Evolutionary conservation across 2,329 filamentous ascomycete genomes (phyloP).

Genomic region (Herpotrichia juniperi): DNA sequence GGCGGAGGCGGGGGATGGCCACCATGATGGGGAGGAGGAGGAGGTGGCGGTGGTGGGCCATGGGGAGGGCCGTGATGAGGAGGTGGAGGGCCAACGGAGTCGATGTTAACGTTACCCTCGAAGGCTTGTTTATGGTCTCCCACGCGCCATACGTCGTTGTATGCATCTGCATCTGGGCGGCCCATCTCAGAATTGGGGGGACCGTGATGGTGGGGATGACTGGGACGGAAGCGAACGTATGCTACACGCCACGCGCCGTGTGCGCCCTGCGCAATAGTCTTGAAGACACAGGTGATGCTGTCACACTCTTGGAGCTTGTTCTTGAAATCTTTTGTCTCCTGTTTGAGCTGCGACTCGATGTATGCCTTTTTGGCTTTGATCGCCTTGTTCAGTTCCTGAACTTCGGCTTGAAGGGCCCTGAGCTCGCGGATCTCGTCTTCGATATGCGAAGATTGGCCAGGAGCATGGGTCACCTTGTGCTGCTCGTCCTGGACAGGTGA

Average conservation of each 20-base stretch:
- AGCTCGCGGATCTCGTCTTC: slow-evolving; percentile 51
- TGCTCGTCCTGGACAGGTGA: slow-evolving; percentile 8
- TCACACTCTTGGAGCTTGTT: slow-evolving; percentile 51
- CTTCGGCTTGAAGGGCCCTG: slow-evolving; percentile 45
- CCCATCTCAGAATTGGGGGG: slow-evolving; percentile 28
- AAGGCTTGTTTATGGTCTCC: slow-evolving; percentile 19
- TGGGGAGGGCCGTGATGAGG: not conserved
- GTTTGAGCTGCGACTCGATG: slow-evolving; percentile 37
- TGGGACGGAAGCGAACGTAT: slow-evolving; percentile 35
- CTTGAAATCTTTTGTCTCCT: slow-evolving; percentile 39
- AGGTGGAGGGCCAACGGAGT: not conserved
- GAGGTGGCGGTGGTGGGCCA: slow-evolving; percentile 16
- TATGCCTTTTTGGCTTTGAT: slow-evolving; percentile 43
- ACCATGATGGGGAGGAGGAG: slow-evolving; percentile 1
- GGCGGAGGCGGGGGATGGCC: slow-evolving; percentile 1
- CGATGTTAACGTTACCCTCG: slow-evolving; percentile 14
- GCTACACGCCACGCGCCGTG: slow-evolving; percentile 40
- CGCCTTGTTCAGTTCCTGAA: slow-evolving; percentile 44
- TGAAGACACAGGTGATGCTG: slow-evolving; percentile 50
- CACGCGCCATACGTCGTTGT: slow-evolving; percentile 23
- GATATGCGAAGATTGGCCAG: slow-evolving; percentile 23
- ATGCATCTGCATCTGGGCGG: slow-evolving; percentile 28
- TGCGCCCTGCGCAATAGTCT: slow-evolving; percentile 45
- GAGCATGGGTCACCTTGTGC: slow-evolving; percentile 8
- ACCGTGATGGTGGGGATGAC: slow-evolving; percentile 21